A percentile compares a stretch with the other conserved stretches of the same genome.
Evolutionary conservation across 73 alveolate genomes (phyloP).

Genomic region (Loxodes magnus): DNA sequence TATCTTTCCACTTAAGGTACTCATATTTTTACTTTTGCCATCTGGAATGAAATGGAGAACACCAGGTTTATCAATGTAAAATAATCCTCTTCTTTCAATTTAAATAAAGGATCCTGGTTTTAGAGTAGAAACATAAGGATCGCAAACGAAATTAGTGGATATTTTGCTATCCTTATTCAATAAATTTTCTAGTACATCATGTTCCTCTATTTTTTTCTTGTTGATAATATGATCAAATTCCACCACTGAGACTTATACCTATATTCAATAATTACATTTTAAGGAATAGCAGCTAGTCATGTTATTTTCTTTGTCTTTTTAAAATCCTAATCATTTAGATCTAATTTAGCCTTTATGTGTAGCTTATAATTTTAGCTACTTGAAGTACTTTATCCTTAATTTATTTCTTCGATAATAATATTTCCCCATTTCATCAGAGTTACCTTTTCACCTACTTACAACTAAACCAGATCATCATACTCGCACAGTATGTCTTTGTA

Average conservation of each 20-base stretch:
- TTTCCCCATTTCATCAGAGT: constrained; percentile 73
- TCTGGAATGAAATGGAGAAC: constrained; percentile 93
- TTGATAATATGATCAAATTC: constrained; percentile 86
- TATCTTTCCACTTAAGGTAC: constrained; percentile 16
- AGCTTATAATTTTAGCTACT: constrained; percentile 25
- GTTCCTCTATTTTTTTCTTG: constrained; percentile 76
- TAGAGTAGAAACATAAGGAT: constrained; percentile 47
- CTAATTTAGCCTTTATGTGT: constrained; percentile 22
- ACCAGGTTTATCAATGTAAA: constrained; percentile 66
- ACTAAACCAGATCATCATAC: constrained; percentile 45
- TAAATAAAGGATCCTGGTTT: constrained; percentile 55
- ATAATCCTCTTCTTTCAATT: constrained; percentile 94
- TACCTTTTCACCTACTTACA: constrained; percentile 60
- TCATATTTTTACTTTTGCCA: constrained; percentile 72
- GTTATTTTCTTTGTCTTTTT: constrained; percentile 71
- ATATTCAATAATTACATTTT: constrained; percentile 23
- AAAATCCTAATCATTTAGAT: constrained; percentile 77
- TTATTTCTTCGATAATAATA: constrained; percentile 36
- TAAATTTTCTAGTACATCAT: constrained; percentile 53
- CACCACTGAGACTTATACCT: constrained; percentile 55
- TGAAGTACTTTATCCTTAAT: too few species aligned
- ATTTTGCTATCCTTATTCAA: constrained; percentile 65
- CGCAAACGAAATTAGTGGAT: constrained; percentile 75
- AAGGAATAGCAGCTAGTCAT: constrained; percentile 68
- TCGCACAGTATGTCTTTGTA: constrained; percentile 46